Evolutionary conservation across 176 grass and related monocot genomes (phyloP).

Genomic region (Elaeis guineensis): DNA sequence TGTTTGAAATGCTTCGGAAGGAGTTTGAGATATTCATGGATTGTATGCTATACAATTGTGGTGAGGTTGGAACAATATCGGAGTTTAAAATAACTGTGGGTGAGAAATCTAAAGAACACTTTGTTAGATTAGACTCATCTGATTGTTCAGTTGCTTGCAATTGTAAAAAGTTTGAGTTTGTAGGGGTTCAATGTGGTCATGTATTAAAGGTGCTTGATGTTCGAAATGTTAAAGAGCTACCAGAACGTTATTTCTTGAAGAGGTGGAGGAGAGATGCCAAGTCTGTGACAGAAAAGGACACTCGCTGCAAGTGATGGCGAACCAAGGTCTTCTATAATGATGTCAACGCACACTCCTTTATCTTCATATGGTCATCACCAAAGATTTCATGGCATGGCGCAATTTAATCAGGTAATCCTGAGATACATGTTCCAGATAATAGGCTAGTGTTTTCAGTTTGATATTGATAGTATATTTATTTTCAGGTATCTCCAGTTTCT

Average conservation of each 20-base stretch:
- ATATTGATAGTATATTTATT: too few species aligned
- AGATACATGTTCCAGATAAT: too few species aligned
- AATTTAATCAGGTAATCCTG: too few species aligned
- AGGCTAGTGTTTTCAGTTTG: too few species aligned
- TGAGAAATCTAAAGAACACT: slow-evolving; percentile 23
- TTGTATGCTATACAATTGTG: slow-evolving; percentile 25
- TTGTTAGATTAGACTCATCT: slow-evolving; percentile 24
- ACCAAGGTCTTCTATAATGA: too few species aligned
- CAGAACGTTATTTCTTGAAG: slow-evolving; percentile 61
- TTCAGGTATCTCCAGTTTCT: too few species aligned
- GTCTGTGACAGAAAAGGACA: too few species aligned
- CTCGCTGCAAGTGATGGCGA: too few species aligned
- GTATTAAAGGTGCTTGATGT: slow-evolving; percentile 86
- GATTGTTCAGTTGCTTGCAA: slow-evolving; percentile 50
- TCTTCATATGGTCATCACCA: too few species aligned
- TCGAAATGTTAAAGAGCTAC: slow-evolving; percentile 88
- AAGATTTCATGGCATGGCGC: too few species aligned
- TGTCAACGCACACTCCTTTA: too few species aligned
- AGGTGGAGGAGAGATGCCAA: slow-evolving; percentile 77
- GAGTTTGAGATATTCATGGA: slow-evolving; percentile 46
- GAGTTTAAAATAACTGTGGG: slow-evolving; percentile 35
- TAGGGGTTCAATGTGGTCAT: slow-evolving; percentile 79
- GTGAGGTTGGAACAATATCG: slow-evolving; percentile 10
- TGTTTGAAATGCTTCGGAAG: slow-evolving; percentile 38
- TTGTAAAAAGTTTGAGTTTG: slow-evolving; percentile 85